phyloP scores from a whole-genome alignment of 805 yeast genomes.

The Ogataea siamensis region DNA sequence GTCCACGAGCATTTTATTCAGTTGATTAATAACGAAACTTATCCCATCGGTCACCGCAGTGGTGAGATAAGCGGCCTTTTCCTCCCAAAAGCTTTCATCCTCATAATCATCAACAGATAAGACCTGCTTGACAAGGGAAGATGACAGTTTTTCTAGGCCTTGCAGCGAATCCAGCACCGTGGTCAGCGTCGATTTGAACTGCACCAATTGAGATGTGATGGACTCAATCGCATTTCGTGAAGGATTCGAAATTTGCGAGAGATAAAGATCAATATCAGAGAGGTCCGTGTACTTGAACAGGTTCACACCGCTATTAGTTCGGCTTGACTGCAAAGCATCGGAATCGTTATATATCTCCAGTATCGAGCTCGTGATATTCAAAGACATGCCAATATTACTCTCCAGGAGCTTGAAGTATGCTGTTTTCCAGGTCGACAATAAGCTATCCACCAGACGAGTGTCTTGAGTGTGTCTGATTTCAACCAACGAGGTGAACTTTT shows the following conservation, averaged over 20 bases:
- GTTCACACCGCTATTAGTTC: conserved; percentile 19
- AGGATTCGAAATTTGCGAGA: conserved; percentile 20
- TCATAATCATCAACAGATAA: conserved; percentile 38
- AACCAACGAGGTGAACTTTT: conserved; percentile 32
- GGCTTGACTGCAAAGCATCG: conserved; percentile 7
- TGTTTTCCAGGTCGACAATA: conserved; percentile 23
- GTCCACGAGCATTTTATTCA: conserved; percentile 18
- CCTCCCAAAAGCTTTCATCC: conserved; percentile 33
- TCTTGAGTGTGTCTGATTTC: conserved; percentile 15
- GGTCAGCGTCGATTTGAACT: conserved; percentile 19
- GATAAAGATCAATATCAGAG: conserved; percentile 23
- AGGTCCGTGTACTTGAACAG: conserved; percentile 24
- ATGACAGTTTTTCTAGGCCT: conserved; percentile 21
- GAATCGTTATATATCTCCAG: conserved; percentile 17
- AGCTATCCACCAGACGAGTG: conserved; percentile 13
- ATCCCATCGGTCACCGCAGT: conserved; percentile 20
- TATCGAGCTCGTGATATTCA: conserved; percentile 20
- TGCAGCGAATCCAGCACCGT: conserved; percentile 20
- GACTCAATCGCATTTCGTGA: conserved; percentile 14
- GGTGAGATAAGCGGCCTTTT: conserved; percentile 13
- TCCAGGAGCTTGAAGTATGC: conserved; percentile 17
- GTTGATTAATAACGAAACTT: conserved; percentile 9
- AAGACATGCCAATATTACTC: conserved; percentile 19
- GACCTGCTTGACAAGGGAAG: conserved; percentile 28
- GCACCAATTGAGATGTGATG: conserved; percentile 18